Evolutionary conservation across 768 basidiomycete genomes (phyloP).

Genomic region (Mycena metata): DNA sequence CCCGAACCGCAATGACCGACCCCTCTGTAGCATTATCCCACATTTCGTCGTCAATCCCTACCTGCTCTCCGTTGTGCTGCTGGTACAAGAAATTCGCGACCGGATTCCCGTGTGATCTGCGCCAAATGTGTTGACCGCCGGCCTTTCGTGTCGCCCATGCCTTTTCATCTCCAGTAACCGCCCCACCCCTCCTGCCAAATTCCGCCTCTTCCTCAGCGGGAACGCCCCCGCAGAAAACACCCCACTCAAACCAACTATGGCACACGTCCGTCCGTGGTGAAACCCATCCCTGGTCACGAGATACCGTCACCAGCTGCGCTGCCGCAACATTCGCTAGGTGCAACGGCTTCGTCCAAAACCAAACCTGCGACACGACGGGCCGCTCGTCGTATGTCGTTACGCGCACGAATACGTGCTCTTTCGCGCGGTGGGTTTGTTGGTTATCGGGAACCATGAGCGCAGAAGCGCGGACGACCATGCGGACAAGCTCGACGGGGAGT

Average conservation of each 20-base stretch:
- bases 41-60: slow-evolving; percentile 22
- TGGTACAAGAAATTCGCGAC: not conserved
- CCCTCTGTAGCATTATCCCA: slow-evolving; percentile 9
- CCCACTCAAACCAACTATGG: slow-evolving; percentile 29
- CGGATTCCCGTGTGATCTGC: slow-evolving; percentile 17
- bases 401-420: slow-evolving; percentile 6
- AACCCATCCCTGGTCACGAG: slow-evolving; percentile 16
- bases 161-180: slow-evolving; percentile 13
- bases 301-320: slow-evolving; percentile 24
- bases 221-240: slow-evolving; percentile 1
- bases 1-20: slow-evolving; percentile 23
- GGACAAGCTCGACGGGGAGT: slow-evolving; percentile 28
- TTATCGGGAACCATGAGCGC: slow-evolving; percentile 17
- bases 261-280: slow-evolving; percentile 1
- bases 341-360: slow-evolving; percentile 26
- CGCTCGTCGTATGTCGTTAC: not conserved
- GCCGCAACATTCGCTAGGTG: slow-evolving; percentile 5
- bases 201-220: not conserved
- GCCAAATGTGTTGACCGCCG: slow-evolving; percentile 1
- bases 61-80: slow-evolving; percentile 17
- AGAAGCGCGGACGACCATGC: slow-evolving; percentile 21
- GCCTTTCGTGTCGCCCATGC: not conserved
- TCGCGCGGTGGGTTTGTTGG: slow-evolving; percentile 14
- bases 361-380: slow-evolving; percentile 20
- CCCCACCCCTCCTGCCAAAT: not conserved